Conservation (phyloP, 306 rosid genomes). For the Crotalaria pallida region DNA sequence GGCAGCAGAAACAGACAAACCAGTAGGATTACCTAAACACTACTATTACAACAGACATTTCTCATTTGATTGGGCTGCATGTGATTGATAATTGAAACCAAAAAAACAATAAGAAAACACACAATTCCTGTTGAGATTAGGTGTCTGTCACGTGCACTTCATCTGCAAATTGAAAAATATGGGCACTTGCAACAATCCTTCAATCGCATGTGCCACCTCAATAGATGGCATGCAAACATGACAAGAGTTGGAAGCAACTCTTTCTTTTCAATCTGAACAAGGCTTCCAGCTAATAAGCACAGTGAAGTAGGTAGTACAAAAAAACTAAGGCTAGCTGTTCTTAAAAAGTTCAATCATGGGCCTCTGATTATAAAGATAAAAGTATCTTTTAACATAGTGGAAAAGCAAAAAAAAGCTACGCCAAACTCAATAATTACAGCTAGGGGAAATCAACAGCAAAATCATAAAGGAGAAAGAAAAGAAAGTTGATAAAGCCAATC, state of each 20-base stretch:
- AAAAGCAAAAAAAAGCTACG: background rate
- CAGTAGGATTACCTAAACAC: constrained; percentile 31
- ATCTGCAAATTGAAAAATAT: constrained; percentile 4
- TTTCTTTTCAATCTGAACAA: background rate
- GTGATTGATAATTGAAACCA: constrained; percentile 34
- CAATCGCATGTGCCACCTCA: constrained; percentile 13
- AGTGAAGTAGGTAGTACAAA: constrained; percentile 17
- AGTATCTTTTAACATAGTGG: background rate
- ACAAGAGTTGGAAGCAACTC: constrained; percentile 21
- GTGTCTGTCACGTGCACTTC: constrained; percentile 36
- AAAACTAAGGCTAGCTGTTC: no score
- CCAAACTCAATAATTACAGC: constrained; percentile 12
- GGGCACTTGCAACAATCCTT: constrained; percentile 8
- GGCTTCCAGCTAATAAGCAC: constrained; percentile 15
- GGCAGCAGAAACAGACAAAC: constrained; percentile 36
- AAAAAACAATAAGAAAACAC: constrained; percentile 6
- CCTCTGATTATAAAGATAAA: constrained; percentile 30
- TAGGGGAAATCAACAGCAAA: constrained; percentile 17
- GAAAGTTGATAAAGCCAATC: constrained; percentile 16
- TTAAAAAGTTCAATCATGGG: constrained; percentile 22
- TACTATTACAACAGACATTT: constrained; percentile 15
- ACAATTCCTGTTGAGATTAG: constrained; percentile 24
- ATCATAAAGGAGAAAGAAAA: background rate
- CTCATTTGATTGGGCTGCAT: constrained; percentile 31
- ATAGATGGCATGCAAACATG: constrained; percentile 20